Conservation (phyloP, 352 stramenopile genomes). For the Aphanomyces cochlioides region DNA sequence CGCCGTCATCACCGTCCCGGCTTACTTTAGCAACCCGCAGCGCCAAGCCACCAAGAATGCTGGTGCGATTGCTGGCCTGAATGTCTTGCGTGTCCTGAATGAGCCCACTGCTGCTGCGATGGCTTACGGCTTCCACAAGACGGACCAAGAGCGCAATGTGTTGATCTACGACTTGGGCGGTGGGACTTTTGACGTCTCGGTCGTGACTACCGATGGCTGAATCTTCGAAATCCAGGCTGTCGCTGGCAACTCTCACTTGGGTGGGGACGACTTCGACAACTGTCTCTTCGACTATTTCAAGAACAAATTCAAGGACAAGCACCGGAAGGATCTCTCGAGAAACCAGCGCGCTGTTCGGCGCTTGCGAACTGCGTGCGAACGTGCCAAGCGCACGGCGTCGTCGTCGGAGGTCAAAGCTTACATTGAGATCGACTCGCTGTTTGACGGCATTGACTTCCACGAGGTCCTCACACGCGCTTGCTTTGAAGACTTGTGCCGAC, state of each 20-base stretch:
- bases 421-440: constrained; percentile 91
- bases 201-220: constrained; percentile 89
- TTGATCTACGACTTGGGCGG: constrained; percentile 91
- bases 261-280: constrained; percentile 92
- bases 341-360: constrained; percentile 83
- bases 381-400: constrained; percentile 89
- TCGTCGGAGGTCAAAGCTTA: constrained; percentile 69
- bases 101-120: constrained; percentile 94
- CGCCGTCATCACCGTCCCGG: constrained; percentile 91
- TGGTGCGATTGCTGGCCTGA: constrained; percentile 87
- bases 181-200: constrained; percentile 87
- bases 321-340: constrained; percentile 73
- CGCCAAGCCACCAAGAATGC: constrained; percentile 93
- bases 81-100: constrained; percentile 95
- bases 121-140: constrained; percentile 86
- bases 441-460: constrained; percentile 92
- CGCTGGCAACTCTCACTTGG: constrained; percentile 88
- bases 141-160: constrained; percentile 87
- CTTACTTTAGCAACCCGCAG: constrained; percentile 95
- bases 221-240: constrained; percentile 95
- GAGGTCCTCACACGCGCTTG: constrained; percentile 85
- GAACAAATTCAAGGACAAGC: constrained; percentile 85
- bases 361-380: constrained; percentile 88
- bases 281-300: constrained; percentile 86
- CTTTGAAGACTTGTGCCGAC: constrained; percentile 87